Base-by-base conservation (phyloP, 148 eudicot genomes). In the Chenopodium formosanum region DNA sequence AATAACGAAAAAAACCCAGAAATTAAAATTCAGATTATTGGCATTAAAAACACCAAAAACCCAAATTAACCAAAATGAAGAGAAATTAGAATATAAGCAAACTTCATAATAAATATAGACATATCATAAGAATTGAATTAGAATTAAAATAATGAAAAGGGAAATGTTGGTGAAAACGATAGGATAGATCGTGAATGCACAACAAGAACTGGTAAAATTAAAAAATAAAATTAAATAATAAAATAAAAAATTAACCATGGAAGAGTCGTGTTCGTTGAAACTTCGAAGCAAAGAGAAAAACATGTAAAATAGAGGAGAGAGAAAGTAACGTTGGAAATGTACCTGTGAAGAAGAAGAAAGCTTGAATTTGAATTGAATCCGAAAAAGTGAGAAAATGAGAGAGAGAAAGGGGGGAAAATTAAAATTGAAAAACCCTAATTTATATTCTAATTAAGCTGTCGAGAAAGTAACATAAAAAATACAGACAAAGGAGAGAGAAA, bases 101-200 rank as follows among this genome's bases (percentile, higher is more conserved):
- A 23, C 40, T 48, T 64, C 63, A 74, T 60, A 78, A 72, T 60
- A 78, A 72, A 63, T 46, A 83, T 78, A 70, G 44, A 81, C 47
- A 72, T 9, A 40, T 46, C 70, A 75, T 70, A 32, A 44, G 32
- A 19, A 62, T 20, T 32, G 44, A 40, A 40, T 40, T 40, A 40
- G 44, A 68, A 80, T 62, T 32, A 14, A 46, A 67, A 65, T 47
- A 78, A 71, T 52, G 9, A 34, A 78, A 53, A 47, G 65, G 29
- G 76, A 76, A 83, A 83, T 82, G 67, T 67, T 73, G 63, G 82
- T 82, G 82, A 85, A 80, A 87, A 77, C 37, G 84, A 87, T 25
- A 73, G 48, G 77, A 37, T 77, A 80, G 87, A 85, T 79, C 69
- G 81, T 63, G 87, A 87, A 87, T 83, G 89, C 77, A 47, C 84